Percentiles rank a stretch among this genome's conserved stretches.
Evolutionary conservation across 106 monocot species (phyloP).

Genomic region (Posidonia australis): DNA sequence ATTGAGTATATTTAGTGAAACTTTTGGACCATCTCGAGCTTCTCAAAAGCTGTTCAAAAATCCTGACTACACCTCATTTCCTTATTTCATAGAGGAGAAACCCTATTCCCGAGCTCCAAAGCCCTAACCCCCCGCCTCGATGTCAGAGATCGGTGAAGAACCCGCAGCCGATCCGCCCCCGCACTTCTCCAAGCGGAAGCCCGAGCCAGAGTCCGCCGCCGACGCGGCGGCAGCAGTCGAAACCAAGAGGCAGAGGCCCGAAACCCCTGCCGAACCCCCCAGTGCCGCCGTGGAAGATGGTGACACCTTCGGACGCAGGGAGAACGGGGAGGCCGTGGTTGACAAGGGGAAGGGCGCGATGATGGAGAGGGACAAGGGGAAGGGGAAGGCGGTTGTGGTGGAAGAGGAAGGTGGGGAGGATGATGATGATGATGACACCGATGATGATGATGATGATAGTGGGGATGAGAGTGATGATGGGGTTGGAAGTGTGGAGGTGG

Average conservation of each 20-base stretch:
- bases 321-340: slow-evolving; percentile 5
- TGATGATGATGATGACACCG: neutral
- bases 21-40: too few species aligned
- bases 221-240: neutral
- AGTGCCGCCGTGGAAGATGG: neutral
- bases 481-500: slow-evolving; percentile 4
- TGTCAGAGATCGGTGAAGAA: neutral
- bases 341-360: neutral
- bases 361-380: slow-evolving; percentile 11
- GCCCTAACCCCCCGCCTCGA: neutral
- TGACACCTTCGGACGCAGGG: neutral
- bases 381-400: slow-evolving; percentile 9
- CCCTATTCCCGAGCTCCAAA: neutral
- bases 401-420: slow-evolving; percentile 10
- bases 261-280: neutral
- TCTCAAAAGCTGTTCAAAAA: too few species aligned
- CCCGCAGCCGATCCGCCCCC: neutral
- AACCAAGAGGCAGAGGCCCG: slow-evolving; percentile 2
- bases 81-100: too few species aligned
- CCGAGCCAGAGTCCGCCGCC: neutral
- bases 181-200: slow-evolving; percentile 6
- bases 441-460: neutral
- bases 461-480: neutral
- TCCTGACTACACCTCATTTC: too few species aligned
- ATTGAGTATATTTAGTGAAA: too few species aligned